Evolutionary conservation across 345 rosid genomes (phyloP).

Genomic region (Acer negundo): DNA sequence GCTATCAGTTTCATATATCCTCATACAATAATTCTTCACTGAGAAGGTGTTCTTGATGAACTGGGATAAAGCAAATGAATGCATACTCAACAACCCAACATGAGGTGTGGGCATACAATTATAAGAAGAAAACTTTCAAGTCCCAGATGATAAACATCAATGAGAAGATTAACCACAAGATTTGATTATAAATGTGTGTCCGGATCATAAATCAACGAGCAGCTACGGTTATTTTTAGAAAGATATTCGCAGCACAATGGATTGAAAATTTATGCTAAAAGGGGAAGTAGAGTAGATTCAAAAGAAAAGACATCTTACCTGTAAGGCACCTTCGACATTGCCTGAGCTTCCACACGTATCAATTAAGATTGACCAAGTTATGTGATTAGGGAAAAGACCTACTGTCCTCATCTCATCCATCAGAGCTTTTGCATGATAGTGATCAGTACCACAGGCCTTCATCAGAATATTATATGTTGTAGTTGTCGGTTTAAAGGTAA

Average conservation of each 20-base stretch:
- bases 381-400: constrained; percentile 74
- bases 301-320: constrained; percentile 45
- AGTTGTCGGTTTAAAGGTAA: constrained; percentile 67
- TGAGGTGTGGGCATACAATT: background rate
- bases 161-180: background rate
- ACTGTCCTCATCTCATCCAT: constrained; percentile 78
- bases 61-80: background rate
- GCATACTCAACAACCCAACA: background rate
- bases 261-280: background rate
- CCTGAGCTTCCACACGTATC: constrained; percentile 75
- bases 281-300: constrained; percentile 4
- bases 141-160: background rate
- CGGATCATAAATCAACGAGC: constrained; percentile 4
- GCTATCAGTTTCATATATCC: constrained; percentile 30
- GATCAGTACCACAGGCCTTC: constrained; percentile 86
- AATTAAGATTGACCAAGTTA: constrained; percentile 90
- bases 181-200: background rate
- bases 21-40: background rate
- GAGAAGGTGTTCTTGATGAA: background rate
- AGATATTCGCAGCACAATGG: background rate
- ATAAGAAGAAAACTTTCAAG: background rate
- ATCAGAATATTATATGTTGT: constrained; percentile 75
- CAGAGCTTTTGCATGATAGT: constrained; percentile 62
- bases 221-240: background rate
- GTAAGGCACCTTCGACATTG: constrained; percentile 69